Base-by-base conservation (phyloP, 1,139 yeast species). In the Tardiomyces digboiensis region DNA sequence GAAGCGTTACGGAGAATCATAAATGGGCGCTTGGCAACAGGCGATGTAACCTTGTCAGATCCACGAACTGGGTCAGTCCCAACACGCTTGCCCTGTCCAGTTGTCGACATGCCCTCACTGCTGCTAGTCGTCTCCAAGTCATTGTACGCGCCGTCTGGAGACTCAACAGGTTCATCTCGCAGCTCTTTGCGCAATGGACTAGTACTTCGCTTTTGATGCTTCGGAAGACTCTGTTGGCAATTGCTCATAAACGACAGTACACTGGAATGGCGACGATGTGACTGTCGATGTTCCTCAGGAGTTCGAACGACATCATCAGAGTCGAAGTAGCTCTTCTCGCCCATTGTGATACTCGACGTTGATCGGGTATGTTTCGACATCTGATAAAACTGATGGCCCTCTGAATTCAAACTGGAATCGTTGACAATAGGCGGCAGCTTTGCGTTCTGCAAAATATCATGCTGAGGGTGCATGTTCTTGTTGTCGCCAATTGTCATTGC, bases 1-100 rank as follows among this genome's bases (percentile, higher is more conserved):
- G 62, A 52, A 16, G 58, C 54, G 26, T 51, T 49, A 12, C 60
- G 48, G 22, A 58, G 48, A 13, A 46, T 44, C 39, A 52, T 54
- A 44, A 50, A 44, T 38, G 46, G 40, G 37, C 51, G 49, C 29
- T 21, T 36, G 23, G 44, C 19, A n/a, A 33, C 40, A 12, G 40
- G 40, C 5, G 40, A 38, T 22, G 29, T 20, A 6, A 41, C 36
- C 13, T 38, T 42, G n/a, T 23, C 14, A 19, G 23, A 23, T 8
- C 33, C 33, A 5, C 33, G 33, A 5, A 41, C 22, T 19, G 43
- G 45, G 13, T 51, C 57, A 3, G 55, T 50, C 29, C 51, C 46
- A 19, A 50, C 39, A 6, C 53, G 49, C 39, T 48, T 50, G n/a
- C 39, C 43, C 8, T 26, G 33, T 3, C 12, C 10, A 5, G 33